Evolutionary conservation across 768 basidiomycete species (phyloP).

Genomic region (Paxillus ammoniavirescens): DNA sequence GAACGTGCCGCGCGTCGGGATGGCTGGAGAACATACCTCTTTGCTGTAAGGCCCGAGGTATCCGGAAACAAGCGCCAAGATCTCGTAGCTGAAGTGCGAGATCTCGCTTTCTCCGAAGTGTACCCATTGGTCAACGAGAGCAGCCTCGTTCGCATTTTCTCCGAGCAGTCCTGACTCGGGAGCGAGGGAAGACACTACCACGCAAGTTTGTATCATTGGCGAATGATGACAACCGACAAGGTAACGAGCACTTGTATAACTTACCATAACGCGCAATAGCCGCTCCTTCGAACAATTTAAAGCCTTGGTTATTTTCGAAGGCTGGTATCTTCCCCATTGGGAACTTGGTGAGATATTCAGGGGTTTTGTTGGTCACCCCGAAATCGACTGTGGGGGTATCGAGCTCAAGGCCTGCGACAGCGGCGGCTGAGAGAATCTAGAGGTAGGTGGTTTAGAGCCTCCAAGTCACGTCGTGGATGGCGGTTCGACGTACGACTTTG

Average conservation of each 20-base stretch:
- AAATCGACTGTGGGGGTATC: slow-evolving; percentile 23
- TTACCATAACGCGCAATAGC: slow-evolving; percentile 29
- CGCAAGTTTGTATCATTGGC: background rate
- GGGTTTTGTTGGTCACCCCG: slow-evolving; percentile 21
- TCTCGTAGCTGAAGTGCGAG: slow-evolving; percentile 18
- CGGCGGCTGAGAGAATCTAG: slow-evolving; percentile 26
- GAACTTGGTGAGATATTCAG: slow-evolving; percentile 30
- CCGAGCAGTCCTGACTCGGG: slow-evolving; percentile 28
- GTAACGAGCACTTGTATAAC: background rate
- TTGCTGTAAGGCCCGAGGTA: slow-evolving; percentile 24
- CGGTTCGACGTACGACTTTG: slow-evolving; percentile 23
- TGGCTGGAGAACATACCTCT: slow-evolving; percentile 7
- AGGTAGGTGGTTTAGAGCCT: background rate
- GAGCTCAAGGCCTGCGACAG: slow-evolving; percentile 24
- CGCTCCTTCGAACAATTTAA: slow-evolving; percentile 28
- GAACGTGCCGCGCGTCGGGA: background rate
- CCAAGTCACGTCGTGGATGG: background rate
- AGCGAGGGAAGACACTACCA: slow-evolving; percentile 23
- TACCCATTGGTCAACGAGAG: slow-evolving; percentile 31
- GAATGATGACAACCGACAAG: background rate
- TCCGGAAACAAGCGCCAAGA: slow-evolving; percentile 14
- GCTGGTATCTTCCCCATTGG: slow-evolving; percentile 28
- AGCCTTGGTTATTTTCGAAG: slow-evolving; percentile 22
- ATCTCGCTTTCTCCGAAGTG: slow-evolving; percentile 30
- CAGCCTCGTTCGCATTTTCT: slow-evolving; percentile 19